Evolutionary conservation across 495 filamentous ascomycete species (phyloP), one percentile per base, ranked within the genome.

Genomic region (Aspergillus campestris): DNA sequence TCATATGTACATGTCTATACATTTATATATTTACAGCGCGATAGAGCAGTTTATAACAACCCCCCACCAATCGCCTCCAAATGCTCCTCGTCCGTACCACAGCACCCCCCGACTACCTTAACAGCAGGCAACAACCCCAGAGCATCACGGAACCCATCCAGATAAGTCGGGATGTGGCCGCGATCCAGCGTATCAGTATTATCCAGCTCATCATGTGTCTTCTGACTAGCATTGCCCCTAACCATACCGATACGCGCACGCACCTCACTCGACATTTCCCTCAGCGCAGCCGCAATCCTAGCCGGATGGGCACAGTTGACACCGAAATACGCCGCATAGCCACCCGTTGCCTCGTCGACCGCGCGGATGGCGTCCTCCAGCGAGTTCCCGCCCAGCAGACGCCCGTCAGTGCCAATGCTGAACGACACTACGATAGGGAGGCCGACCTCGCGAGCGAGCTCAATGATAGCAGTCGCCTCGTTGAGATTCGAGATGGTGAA

Each of bases 61-160:
- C 18, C 18, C 18, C 18, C 18, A 4, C 18, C 42, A 44, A 44
- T 44, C 8, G 42, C 42, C 7, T 9, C 34, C 15, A 44, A 18
- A 35, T 44, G 42, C 18, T 44, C 42, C 42, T 44, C 42, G 13
- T 44, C 42, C 10, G 42, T 44, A 6, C 42, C 42, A 44, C 42
- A 44, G 7, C 42, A 44, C 1, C 42, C 42, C 7, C 42, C 42
- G 1, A 44, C 9, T 5, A 18, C 31, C 31, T 35, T 44, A 7
- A 44, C 27, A 11, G 11, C 27, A 34, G 31, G 42, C 34, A 24
- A 24, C 18, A 24, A 24, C 42, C 11, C 8, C 14, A 44, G 10
- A 12, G 35, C 30, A 13, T 18, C 14, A 8, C 28, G 8, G 10
- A 35, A 8, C 14, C 12, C 31, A 24, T 12, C 10, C 5, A 44